phyloP scores from a whole-genome alignment of 495 filamentous ascomycete genomes.

The Talaromyces wortmannii region DNA sequence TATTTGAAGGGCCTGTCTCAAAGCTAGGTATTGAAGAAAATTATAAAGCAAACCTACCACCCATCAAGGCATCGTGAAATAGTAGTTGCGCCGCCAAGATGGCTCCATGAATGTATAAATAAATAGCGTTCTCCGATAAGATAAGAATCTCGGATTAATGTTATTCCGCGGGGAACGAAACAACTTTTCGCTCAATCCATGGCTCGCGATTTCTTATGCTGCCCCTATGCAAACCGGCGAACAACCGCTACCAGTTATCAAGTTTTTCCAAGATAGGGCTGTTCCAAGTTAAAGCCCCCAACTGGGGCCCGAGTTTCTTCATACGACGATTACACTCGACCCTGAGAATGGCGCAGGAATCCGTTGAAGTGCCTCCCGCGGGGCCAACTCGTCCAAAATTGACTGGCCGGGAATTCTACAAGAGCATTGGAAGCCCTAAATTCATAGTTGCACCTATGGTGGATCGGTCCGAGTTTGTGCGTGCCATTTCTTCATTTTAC shows the following conservation, averaged over 20 bases:
- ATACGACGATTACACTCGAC: conserved; percentile 1
- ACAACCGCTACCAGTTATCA: no score
- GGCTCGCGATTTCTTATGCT: no score
- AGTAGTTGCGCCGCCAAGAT: neutral
- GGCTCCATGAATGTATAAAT: no score
- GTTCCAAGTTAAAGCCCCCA: conserved; percentile 16
- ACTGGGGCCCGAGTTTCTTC: conserved; percentile 18
- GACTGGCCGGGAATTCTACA: conserved; percentile 81
- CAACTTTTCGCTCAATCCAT: neutral
- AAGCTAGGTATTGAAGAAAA: no score
- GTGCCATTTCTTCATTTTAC: conserved; percentile 6
- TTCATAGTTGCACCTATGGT: conserved; percentile 96
- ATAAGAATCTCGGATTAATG: conserved; percentile 1
- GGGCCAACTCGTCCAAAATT: conserved; percentile 41
- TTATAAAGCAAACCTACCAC: no score
- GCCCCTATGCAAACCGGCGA: no score
- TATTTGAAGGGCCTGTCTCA: no score
- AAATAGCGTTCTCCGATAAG: neutral
- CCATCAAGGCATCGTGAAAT: no score
- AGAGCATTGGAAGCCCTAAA: conserved; percentile 86
- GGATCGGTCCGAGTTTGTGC: conserved; percentile 93
- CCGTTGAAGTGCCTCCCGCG: conserved; percentile 5
- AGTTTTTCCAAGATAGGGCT: conserved; percentile 19
- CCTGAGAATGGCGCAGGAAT: conserved; percentile 19
- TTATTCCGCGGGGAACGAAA: conserved; percentile 1